Evolutionary conservation across 306 rosid species (phyloP), one percentile per base, ranked within the genome.

Genomic region (Myrica gale): DNA sequence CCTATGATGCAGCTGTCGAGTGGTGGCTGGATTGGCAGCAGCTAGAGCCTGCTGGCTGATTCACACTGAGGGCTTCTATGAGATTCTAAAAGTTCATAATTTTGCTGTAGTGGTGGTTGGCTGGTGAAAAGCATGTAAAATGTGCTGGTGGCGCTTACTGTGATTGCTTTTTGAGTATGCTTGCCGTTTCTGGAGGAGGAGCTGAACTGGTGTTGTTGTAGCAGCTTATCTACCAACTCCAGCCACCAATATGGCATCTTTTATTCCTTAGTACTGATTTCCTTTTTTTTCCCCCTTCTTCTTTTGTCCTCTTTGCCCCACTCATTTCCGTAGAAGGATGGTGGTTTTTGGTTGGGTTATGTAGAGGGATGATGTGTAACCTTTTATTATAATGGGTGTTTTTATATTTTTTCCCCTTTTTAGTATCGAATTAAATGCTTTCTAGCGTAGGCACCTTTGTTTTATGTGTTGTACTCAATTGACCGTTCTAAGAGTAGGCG

Each of bases 311-410:
- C 37, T 32, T 32, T 32, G 37, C 37, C 15, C 72, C 54, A n/a
- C 67, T 76, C 37, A 32, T 76, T 79, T 63, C 83, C 72, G 78
- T 86, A 82, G 86, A 78, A 82, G 85, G 78, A 82, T 87, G 77
- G 55, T 75, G 50, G 48, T 83, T 80, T 78, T 76, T 71, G 73
- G 69, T 74, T 84, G 75, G 81, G 83, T 54, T 87, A 51, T 87
- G 92, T 86, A 90, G 90, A 87, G 82, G 87, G 81, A 85, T 61
- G 77, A 82, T 75, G 77, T 76, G 79, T 75, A 58, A 71, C 51
- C 82, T 78, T 71, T 74, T 81, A 52, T 61, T 87, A 69, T 58
- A 80, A 84, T 76, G 82, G 87, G 83, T 85, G 82, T 78, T 81
- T 69, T 76, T 58, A 74, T 78, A 69, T 50, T 75, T 56, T 76